These are phyloP conservation scores for Talaromyces proteolyticus DNA, from an alignment of 495 filamentous ascomycete genomes.

Conservation along the genomic window DNA sequence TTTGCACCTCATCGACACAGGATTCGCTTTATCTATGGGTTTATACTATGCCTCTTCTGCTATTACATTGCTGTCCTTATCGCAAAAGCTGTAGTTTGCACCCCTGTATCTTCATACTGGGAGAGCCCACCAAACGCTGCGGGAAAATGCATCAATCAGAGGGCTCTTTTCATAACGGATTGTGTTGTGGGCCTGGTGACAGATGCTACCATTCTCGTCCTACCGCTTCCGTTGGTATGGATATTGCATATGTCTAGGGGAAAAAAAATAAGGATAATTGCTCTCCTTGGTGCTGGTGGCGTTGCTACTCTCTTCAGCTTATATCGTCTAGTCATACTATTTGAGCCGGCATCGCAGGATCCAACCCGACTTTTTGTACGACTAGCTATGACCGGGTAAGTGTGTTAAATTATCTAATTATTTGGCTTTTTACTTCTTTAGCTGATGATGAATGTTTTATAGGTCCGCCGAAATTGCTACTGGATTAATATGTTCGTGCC, in stretches of 20 bases:
- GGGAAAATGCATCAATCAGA: slow-evolving; percentile 33
- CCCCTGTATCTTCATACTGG: slow-evolving; percentile 28
- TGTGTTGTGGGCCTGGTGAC: slow-evolving; percentile 39
- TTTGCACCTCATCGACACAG: slow-evolving; percentile 35
- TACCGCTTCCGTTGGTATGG: slow-evolving; percentile 40
- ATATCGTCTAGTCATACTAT: slow-evolving; percentile 26
- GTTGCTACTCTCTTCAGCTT: slow-evolving; percentile 39
- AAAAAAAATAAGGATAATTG: slow-evolving; percentile 37
- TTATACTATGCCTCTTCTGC: slow-evolving; percentile 30
- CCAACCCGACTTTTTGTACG: too few relatives aligned
- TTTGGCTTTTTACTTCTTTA: too few relatives aligned
- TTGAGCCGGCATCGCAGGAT: neutral
- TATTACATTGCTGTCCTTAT: slow-evolving; percentile 27
- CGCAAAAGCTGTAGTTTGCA: slow-evolving; percentile 31
- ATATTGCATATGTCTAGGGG: slow-evolving; percentile 39
- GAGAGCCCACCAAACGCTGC: neutral
- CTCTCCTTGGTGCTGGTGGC: slow-evolving; percentile 40
- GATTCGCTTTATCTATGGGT: slow-evolving; percentile 34
- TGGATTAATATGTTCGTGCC: neutral
- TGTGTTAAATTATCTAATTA: too few relatives aligned
- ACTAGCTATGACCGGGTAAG: too few relatives aligned
- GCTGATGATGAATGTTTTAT: neutral
- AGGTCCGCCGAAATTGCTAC: neutral
- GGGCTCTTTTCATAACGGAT: slow-evolving; percentile 37
- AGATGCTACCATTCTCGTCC: slow-evolving; percentile 35